Evolutionary conservation across 345 rosid genomes (phyloP), one percentile per base, ranked within the genome.

Genomic region (Balakata baccata): DNA sequence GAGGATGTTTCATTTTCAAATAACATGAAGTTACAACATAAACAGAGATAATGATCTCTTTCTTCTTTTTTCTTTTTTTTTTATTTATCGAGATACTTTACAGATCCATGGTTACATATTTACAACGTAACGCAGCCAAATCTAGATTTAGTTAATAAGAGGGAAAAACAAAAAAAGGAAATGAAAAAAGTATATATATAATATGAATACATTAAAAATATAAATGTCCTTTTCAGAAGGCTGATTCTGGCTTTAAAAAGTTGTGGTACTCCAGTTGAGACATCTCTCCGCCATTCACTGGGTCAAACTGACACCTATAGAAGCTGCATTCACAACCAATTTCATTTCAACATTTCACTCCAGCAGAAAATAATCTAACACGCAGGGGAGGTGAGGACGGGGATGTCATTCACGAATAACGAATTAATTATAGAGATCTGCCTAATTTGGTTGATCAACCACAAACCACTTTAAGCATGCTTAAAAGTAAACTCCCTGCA

Each of bases 251-350:
- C 82, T 95, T 90, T 72, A 95, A 83, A 71, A 92, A 86, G 86
- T 91, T 92, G 84, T 85, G 94, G 81, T 83, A 83, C 77, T 95
- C 97, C 11, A 91, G 80, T 83, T 88, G 97, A 11, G 87, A 83
- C 98, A 95, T 95, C 85, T 92, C 98, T 69, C 98, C 99, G 4
- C 99, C 99, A 54, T 77, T 83, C 70, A 81, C 88, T 0, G 98
- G 97, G 77, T 95, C 99, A 79, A 89, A 95, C 76, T 91, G 84
- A 74, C 99, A 95, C 69, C 96, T 81, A 77, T 91, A 87, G 85
- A 95, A 87, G 84, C 98, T 92, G 94, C 88, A 84, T 66, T 11
- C 66, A 76, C 63, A 80, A 22, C 29, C 54, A 72, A 18, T 18
- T 13, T 41, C 47, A 46, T 9, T 43, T 68, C 54, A 78, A 54